Evolutionary conservation across 805 yeast genomes (phyloP).

Genomic region (Yamadazyma akitaensis): DNA sequence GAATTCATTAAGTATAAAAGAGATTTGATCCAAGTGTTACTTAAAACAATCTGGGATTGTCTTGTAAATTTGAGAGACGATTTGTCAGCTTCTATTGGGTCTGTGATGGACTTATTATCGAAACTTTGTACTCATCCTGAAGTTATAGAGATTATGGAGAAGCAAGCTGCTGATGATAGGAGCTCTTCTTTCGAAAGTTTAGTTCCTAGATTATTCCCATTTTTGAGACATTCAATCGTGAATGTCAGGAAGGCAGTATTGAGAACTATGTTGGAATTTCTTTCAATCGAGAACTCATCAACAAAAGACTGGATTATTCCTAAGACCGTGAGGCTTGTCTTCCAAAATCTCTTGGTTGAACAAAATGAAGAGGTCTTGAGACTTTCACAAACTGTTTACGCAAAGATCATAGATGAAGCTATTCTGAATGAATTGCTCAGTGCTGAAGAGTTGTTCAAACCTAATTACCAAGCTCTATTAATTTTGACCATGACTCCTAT

Average conservation of each 20-base stretch:
- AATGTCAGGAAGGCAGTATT: conserved; percentile 88
- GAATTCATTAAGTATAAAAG: conserved; percentile 71
- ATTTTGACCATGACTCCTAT: conserved; percentile 86
- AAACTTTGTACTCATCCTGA: conserved; percentile 78
- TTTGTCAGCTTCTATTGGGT: conserved; percentile 89
- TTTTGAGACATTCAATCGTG: conserved; percentile 87
- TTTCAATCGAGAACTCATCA: conserved; percentile 50
- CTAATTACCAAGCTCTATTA: conserved; percentile 58
- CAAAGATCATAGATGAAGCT: conserved; percentile 49
- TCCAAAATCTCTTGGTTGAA: conserved; percentile 85
- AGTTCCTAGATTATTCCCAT: conserved; percentile 91
- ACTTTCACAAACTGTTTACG: conserved; percentile 62
- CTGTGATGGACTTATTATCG: conserved; percentile 91
- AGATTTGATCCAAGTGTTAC: conserved; percentile 45
- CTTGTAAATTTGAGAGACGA: conserved; percentile 85
- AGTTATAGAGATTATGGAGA: conserved; percentile 70
- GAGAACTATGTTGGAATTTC: conserved; percentile 73
- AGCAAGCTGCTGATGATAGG: conserved; percentile 50
- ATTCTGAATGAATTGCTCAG: conserved; percentile 24
- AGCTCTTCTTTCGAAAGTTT: conserved; percentile 62
- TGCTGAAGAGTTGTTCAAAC: conserved; percentile 51
- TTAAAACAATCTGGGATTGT: conserved; percentile 86
- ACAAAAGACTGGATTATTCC: conserved; percentile 75
- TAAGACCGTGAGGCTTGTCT: conserved; percentile 67
- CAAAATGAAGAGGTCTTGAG: conserved; percentile 73